These are phyloP conservation scores for Trichoderma atroviride DNA, from an alignment of 2,329 filamentous ascomycete species.

Conservation along the genomic window DNA sequence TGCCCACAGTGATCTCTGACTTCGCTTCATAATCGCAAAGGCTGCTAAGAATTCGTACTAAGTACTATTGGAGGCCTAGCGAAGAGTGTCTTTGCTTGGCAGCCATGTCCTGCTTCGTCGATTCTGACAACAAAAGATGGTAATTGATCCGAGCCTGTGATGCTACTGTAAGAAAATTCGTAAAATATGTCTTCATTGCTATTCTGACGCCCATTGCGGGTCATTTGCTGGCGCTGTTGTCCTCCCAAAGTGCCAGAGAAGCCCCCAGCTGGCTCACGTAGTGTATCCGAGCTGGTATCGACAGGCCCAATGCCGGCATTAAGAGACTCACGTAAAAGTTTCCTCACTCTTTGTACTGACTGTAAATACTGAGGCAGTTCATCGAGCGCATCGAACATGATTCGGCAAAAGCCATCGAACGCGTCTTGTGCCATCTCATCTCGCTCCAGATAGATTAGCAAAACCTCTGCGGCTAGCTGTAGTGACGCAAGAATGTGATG, in stretches of 20 bases:
- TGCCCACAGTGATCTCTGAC: no score
- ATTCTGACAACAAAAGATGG: background rate
- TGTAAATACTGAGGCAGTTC: background rate
- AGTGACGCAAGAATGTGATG: slow-evolving; percentile 15
- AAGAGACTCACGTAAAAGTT: background rate
- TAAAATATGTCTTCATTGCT: background rate
- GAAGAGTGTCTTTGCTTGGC: background rate
- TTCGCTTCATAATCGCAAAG: no score
- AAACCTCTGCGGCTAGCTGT: background rate
- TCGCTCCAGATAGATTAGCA: background rate
- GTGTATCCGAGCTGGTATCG: background rate
- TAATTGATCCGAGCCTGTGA: background rate
- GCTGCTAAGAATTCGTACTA: background rate
- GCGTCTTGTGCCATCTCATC: slow-evolving; percentile 12
- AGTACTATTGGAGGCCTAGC: background rate
- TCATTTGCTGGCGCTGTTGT: background rate
- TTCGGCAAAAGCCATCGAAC: background rate
- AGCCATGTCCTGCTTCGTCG: background rate
- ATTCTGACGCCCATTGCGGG: background rate
- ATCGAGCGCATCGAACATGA: background rate
- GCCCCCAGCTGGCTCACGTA: no score
- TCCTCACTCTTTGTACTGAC: slow-evolving; percentile 12
- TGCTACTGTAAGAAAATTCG: background rate
- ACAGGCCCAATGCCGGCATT: background rate
- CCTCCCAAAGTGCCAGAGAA: background rate